Percentiles rank a stretch among this genome's conserved stretches.
These are phyloP conservation scores for Entomortierella chlamydospora DNA, from an alignment of 192 early-diverging fungal genomes.

Conservation along the genomic window DNA sequence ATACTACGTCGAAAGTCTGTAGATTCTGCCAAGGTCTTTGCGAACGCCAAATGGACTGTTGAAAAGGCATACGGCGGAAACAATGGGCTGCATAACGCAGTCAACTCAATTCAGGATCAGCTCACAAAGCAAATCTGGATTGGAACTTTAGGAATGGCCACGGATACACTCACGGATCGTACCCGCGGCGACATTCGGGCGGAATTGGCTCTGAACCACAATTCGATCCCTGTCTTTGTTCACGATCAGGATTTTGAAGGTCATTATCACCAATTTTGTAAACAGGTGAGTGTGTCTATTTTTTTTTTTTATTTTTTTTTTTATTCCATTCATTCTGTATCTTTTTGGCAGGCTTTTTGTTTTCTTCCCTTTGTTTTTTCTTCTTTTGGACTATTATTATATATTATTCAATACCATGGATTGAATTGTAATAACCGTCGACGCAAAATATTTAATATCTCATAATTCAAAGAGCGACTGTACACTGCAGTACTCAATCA, in stretches of 20 bases:
- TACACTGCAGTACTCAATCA: no score
- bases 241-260: conserved; percentile 90
- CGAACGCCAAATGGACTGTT: conserved; percentile 67
- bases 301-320: not conserved
- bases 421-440: no score
- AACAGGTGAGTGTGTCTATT: conserved; percentile 72
- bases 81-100: conserved; percentile 93
- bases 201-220: conserved; percentile 70
- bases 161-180: conserved; percentile 73
- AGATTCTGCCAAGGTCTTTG: conserved; percentile 54
- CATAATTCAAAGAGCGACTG: no score
- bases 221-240: conserved; percentile 85
- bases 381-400: no score
- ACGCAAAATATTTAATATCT: no score
- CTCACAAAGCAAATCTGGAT: conserved; percentile 77
- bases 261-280: conserved; percentile 95
- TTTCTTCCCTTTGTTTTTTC: no score
- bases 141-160: conserved; percentile 82
- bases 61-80: conserved; percentile 87
- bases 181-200: conserved; percentile 68
- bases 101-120: conserved; percentile 73
- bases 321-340: not conserved
- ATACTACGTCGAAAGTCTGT: conserved; percentile 33
- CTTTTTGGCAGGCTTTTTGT: not conserved
- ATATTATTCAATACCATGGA: no score